A percentile compares a stretch with the other conserved stretches of the same genome.
Conservation (phyloP, 257 asterid genomes). For the Echium plantagineum region DNA sequence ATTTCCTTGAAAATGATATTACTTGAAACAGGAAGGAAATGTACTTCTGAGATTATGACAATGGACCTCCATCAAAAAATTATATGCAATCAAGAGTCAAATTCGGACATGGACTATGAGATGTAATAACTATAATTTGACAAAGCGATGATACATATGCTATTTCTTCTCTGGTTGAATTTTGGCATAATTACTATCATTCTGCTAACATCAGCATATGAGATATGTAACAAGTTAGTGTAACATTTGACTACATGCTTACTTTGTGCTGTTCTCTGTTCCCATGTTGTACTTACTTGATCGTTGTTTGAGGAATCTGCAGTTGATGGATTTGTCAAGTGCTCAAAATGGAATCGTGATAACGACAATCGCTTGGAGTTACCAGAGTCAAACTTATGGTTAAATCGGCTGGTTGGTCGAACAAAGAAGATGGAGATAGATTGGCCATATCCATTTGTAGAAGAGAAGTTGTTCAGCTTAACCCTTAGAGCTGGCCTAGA, state of each 20-base stretch:
- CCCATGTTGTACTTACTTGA: not conserved
- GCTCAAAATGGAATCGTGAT: constrained; percentile 79
- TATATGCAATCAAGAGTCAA: too few species aligned
- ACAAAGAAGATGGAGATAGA: constrained; percentile 56
- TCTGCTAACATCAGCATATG: not conserved
- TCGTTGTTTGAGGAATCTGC: constrained; percentile 14
- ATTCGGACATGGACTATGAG: too few species aligned
- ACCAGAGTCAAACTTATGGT: constrained; percentile 76
- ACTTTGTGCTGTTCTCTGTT: not conserved
- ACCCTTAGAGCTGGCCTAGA: constrained; percentile 92
- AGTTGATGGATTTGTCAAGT: constrained; percentile 77
- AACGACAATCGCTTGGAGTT: constrained; percentile 56
- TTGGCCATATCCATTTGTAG: constrained; percentile 89
- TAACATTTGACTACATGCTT: not conserved
- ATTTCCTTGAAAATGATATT: too few species aligned
- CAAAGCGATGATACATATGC: not conserved
- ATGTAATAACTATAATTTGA: too few species aligned
- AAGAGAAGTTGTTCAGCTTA: constrained; percentile 66
- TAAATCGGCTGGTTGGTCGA: constrained; percentile 63
- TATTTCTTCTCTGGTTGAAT: not conserved
- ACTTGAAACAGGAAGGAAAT: too few species aligned
- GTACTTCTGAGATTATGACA: constrained; percentile 1
- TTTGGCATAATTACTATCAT: too few species aligned
- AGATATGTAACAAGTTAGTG: too few species aligned
- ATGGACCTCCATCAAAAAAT: too few species aligned